Evolutionary conservation across 768 basidiomycete genomes (phyloP), one percentile per base, ranked within the genome.

Genomic region (Pleurotus djamor): DNA sequence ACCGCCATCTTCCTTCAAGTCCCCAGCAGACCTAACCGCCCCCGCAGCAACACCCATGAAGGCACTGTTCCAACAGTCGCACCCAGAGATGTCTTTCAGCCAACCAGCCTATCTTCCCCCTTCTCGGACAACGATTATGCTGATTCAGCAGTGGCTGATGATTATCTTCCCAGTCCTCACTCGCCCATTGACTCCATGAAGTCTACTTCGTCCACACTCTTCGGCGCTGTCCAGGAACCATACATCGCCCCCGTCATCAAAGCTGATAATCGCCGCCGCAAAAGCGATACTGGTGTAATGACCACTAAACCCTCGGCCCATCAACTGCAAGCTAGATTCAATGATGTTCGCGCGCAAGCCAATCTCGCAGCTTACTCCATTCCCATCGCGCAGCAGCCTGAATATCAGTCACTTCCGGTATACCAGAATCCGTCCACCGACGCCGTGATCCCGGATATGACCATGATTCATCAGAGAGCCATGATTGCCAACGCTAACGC

Each of bases 1-100:
- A 4, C n/a, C 41, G 28, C 32, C 10, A n/a, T 17, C 5, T 56
- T 56, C 41, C 21, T 56, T 34, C 65, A 48, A 48, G 54, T 51
- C 52, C 65, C 57, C 64, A 65, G 32, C 68, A 68, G 45, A 47
- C 67, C 16, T 41, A 64, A 38, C 59, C 57, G 48, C 9, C 50
- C 44, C 28, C 32, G 36, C 17, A 51, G 48, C 47, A 44, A 56
- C 41, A 56, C 54, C 4, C 54, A 56, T 7, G 54, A 56, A 56
- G 54, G 54, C 17, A 56, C 54, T 5, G 41, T 56, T 12, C 54
- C 36, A 0, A 56, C 54, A 3, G 54, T 56, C 37, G 54, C 54
- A 13, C 54, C 54, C n/a, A 56, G 28, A 32, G 54, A 56, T 56
- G 54, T 56, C 10, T 56, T 56, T 28, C 54, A 21, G 14, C 28